Conservation (phyloP, 2,329 filamentous ascomycete genomes). For the Fusarium chuoi region DNA sequence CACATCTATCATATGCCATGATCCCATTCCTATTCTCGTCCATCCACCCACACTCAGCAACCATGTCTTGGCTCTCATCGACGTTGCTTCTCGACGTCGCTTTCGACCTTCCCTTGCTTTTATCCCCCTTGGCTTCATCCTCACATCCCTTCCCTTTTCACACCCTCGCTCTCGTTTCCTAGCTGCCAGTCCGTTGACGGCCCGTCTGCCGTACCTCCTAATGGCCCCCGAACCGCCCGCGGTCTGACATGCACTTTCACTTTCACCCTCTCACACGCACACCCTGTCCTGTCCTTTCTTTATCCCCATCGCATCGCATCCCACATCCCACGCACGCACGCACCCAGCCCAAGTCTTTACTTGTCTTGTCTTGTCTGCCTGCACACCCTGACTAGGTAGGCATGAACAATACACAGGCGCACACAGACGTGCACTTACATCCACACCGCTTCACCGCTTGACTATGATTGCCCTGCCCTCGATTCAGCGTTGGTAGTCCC, state of each 20-base stretch:
- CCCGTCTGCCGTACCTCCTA: slow-evolving; percentile 42
- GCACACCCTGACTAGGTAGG: slow-evolving; percentile 36
- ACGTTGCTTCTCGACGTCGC: slow-evolving; percentile 43
- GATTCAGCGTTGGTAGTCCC: slow-evolving; percentile 21
- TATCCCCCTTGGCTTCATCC: slow-evolving; percentile 28
- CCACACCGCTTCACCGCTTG: slow-evolving; percentile 44
- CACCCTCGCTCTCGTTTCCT: slow-evolving; percentile 32
- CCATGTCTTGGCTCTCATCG: slow-evolving; percentile 41
- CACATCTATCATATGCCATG: slow-evolving; percentile 33
- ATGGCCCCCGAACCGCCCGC: slow-evolving; percentile 37
- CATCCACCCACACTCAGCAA: slow-evolving; percentile 4
- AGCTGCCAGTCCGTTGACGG: slow-evolving; percentile 36
- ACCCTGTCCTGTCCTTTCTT: slow-evolving; percentile 15
- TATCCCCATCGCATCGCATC: slow-evolving; percentile 17
- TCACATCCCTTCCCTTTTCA: slow-evolving; percentile 33
- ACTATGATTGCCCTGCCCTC: slow-evolving; percentile 31
- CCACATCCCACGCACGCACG: slow-evolving; percentile 30
- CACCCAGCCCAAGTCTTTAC: slow-evolving; percentile 15
- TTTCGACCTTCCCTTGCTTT: slow-evolving; percentile 32
- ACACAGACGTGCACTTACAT: slow-evolving; percentile 35
- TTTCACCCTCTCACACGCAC: slow-evolving; percentile 14
- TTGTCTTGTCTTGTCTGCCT: slow-evolving; percentile 27
- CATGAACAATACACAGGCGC: slow-evolving; percentile 36
- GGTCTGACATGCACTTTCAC: slow-evolving; percentile 35
- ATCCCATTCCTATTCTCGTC: slow-evolving; percentile 17